phyloP scores from a whole-genome alignment of 305 asterid species.

The Nicotiana rustica region DNA sequence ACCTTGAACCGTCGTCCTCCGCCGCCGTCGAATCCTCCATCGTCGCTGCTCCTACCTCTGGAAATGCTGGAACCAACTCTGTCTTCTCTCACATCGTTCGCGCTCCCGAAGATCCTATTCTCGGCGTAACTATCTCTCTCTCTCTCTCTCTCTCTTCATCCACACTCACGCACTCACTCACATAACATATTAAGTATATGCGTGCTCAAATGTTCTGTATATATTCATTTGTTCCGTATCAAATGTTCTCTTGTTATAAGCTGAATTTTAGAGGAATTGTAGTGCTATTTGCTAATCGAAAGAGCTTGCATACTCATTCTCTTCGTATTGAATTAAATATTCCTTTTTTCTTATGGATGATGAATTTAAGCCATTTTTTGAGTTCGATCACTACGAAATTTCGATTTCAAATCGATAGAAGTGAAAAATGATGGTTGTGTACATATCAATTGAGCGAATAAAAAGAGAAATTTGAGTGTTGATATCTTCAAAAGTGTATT shows the following conservation, averaged over 20 bases:
- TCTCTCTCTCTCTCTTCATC: neutral
- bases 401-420: neutral
- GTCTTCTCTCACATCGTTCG: constrained; percentile 67
- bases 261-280: neutral
- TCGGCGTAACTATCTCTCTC: constrained; percentile 57
- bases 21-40: constrained; percentile 29
- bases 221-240: no score
- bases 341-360: neutral
- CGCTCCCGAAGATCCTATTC: constrained; percentile 83
- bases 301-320: neutral
- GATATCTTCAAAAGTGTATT: neutral
- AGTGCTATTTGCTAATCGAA: neutral
- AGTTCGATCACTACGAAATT: neutral
- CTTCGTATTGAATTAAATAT: neutral
- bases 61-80: constrained; percentile 45
- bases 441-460: neutral
- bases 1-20: constrained; percentile 55
- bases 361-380: neutral
- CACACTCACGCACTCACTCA: neutral
- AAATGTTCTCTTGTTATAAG: neutral
- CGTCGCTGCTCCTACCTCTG: constrained; percentile 62
- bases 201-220: neutral
- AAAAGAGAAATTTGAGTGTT: neutral
- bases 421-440: neutral
- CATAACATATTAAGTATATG: neutral